Evolutionary conservation across 1,284 basidiomycete species (phyloP), one percentile per base, ranked within the genome.

Genomic region (Ustilago lituana): DNA sequence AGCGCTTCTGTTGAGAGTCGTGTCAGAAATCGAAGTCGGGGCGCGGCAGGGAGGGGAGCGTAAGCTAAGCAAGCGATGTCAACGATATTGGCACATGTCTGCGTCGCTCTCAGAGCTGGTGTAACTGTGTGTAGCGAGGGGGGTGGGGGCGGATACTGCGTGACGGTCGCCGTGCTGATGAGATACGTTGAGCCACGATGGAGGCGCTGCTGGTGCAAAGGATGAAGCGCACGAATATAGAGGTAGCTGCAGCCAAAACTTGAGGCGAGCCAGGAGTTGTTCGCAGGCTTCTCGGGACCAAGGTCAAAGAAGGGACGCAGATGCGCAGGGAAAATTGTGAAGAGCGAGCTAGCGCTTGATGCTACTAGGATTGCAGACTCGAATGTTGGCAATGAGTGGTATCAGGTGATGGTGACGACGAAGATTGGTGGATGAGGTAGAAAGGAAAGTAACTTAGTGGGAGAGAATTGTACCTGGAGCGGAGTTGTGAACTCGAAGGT

Each of bases 81-180:
- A 47, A 59, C 32, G 31, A 41, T 23, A 19, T 32, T 41, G 38
- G 15, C 14, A 23, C 43, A 52, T 53, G 24, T 37, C 40, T 60
- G 51, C 23, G n/a, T 15, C 23, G 17, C 17, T 33, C 20, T 49
- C 19, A 27, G 12, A 19, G 40, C 11, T 37, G n/a, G 29, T n/a
- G 26, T 24, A 22, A 15, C 24, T 9, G 53, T 23, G 8, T 0
- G 14, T 12, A 19, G 24, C 15, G 15, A 31, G 24, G 41, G 17
- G 23, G 15, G 39, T 15, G 22, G 24, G 15, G n/a, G 40, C 40
- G 26, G 26, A 14, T 24, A 35, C n/a, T n/a, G n/a, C n/a, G n/a
- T n/a, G n/a, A n/a, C n/a, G n/a, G n/a, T n/a, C n/a, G n/a, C n/a
- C n/a, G n/a, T n/a, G n/a, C n/a, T n/a, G n/a, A n/a, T n/a, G n/a